A percentile compares a stretch with the other conserved stretches of the same genome.
Conservation (phyloP, 2,329 filamentous ascomycete species). For the Penicillium nordicum region DNA sequence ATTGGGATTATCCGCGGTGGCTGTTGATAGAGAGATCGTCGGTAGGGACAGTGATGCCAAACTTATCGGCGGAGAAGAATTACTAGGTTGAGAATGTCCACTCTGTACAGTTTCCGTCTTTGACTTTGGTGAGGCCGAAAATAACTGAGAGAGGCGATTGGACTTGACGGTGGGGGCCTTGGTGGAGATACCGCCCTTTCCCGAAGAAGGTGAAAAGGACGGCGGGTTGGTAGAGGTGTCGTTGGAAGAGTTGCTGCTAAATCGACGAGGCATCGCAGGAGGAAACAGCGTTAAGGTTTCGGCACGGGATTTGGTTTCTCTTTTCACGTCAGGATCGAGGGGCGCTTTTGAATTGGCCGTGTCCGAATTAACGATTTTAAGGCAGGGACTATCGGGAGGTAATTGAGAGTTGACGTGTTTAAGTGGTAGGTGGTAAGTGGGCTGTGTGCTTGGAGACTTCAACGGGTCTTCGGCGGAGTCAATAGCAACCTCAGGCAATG, state of each 20-base stretch:
- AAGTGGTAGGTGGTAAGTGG: neutral
- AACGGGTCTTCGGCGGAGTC: neutral
- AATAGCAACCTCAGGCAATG: neutral
- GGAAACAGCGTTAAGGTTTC: slow-evolving; percentile 24
- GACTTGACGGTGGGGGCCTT: slow-evolving; percentile 57
- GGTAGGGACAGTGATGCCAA: slow-evolving; percentile 74
- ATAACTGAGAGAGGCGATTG: slow-evolving; percentile 77
- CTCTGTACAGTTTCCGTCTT: slow-evolving; percentile 62
- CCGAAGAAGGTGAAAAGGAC: slow-evolving; percentile 50
- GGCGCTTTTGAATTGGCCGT: slow-evolving; percentile 2
- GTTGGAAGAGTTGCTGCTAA: slow-evolving; percentile 57
- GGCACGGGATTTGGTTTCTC: neutral
- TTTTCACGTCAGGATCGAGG: slow-evolving; percentile 11
- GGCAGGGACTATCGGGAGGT: slow-evolving; percentile 16
- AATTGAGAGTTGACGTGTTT: neutral
- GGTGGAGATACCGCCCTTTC: slow-evolving; percentile 52
- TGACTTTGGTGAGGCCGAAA: slow-evolving; percentile 73
- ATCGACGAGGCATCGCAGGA: slow-evolving; percentile 61
- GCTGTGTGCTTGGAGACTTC: neutral
- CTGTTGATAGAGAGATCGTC: slow-evolving; percentile 86
- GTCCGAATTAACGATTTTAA: slow-evolving; percentile 1
- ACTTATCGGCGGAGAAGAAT: slow-evolving; percentile 59
- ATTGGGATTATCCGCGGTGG: slow-evolving; percentile 70
- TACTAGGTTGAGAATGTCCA: slow-evolving; percentile 48
- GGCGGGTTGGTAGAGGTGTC: slow-evolving; percentile 50